Evolutionary conservation across 306 rosid species (phyloP).

Genomic region (Prunus dulcis): DNA sequence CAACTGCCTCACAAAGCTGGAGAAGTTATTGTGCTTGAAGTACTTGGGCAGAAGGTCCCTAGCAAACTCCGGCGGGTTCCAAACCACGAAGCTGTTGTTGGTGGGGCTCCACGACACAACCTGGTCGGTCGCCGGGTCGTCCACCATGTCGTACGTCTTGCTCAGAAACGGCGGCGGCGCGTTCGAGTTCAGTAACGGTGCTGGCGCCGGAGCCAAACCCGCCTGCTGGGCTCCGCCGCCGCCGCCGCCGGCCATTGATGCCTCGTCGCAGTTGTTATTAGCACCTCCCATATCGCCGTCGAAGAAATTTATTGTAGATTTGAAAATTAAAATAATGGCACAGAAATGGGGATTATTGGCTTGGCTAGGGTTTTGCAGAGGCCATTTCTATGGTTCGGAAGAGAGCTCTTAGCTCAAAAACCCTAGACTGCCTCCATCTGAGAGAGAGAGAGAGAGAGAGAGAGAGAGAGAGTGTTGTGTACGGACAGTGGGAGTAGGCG

Average conservation of each 20-base stretch:
- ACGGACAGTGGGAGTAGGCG: background rate
- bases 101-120: conserved; percentile 88
- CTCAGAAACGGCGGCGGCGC: conserved; percentile 92
- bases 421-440: background rate
- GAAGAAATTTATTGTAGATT: background rate
- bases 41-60: conserved; percentile 86
- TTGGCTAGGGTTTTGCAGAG: conserved; percentile 15
- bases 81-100: conserved; percentile 92
- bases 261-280: conserved; percentile 28
- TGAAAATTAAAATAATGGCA: background rate
- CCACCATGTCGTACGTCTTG: conserved; percentile 97
- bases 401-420: background rate
- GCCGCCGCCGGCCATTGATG: conserved; percentile 1
- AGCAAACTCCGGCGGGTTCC: conserved; percentile 97
- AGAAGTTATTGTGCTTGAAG: conserved; percentile 93
- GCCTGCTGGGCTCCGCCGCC: conserved; percentile 16
- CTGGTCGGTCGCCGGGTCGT: conserved; percentile 73
- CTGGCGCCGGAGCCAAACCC: conserved; percentile 35
- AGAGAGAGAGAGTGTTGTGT: background rate
- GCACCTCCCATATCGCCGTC: conserved; percentile 40
- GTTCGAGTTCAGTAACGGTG: conserved; percentile 55
- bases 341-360: background rate
- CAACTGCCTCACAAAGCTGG: conserved; percentile 90
- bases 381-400: background rate
- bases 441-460: background rate